Evolutionary conservation across 768 basidiomycete genomes (phyloP), one percentile per base, ranked within the genome.

Genomic region (Obba rivulosa): DNA sequence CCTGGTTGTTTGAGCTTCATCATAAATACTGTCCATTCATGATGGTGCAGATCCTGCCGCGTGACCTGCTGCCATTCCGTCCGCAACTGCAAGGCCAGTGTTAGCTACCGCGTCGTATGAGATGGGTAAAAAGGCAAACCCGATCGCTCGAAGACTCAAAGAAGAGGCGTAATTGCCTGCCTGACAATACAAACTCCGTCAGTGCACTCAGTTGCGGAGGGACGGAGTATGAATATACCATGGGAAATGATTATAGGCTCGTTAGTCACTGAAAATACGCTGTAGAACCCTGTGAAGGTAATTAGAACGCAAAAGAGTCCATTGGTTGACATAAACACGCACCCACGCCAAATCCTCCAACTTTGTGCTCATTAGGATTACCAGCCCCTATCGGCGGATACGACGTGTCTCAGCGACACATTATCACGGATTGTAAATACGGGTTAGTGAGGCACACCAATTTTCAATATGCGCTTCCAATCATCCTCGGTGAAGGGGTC

Each of bases 301-400:
- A 18, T 34, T 17, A 3, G 13, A 9, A 39, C 24, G n/a, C n/a
- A n/a, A n/a, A n/a, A n/a, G n/a, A n/a, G n/a, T n/a, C n/a, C n/a
- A n/a, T n/a, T n/a, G n/a, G n/a, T n/a, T n/a, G n/a, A n/a, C n/a
- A n/a, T n/a, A n/a, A 31, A 17, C 16, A 34, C 46, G 14, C 34
- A 60, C 60, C 64, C 35, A 67, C 67, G 35, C 68, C 69, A 42
- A 70, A 70, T 23, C 74, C 75, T 21, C 78, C 78, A 42, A 79
- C 76, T 64, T 74, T 75, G 43, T 68, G 63, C 53, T 76, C 75
- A 50, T 79, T 74, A 1, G 77, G 76, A 52, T 79, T 77, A 3
- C 77, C 77, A 23, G 73, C 71, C n/a, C 77, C 78, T 58, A 58
- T 50, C 45, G 13, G 49, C 18, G n/a, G n/a, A n/a, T n/a, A n/a